Evolutionary conservation across 2,329 filamentous ascomycete species (phyloP), one percentile per base, ranked within the genome.

Genomic region (Verticillium klebahnii): DNA sequence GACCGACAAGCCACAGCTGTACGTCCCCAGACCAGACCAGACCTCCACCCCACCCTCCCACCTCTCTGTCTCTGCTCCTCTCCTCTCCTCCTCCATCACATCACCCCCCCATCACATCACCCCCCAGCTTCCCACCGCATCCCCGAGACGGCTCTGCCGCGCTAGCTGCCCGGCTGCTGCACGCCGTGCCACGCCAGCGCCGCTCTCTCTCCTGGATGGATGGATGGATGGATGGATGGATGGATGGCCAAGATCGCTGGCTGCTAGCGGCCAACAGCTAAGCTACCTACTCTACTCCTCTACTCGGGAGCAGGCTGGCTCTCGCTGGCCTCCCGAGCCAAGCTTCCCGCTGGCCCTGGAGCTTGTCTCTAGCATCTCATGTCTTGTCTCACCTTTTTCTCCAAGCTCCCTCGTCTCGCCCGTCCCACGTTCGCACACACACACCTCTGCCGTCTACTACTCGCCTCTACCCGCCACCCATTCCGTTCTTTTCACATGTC

Each of bases 401-500:
- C 29, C 29, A 50, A 50, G 45, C 45, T 50, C 9, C 45, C 45
- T 9, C 45, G 19, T 50, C n/a, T 50, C 45, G 6, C 19, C n/a
- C 45, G 7, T 23, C 23, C 45, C 45, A 25, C 19, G n/a, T 50
- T 50, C 9, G 45, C 45, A 23, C 45, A 23, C 23, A 23, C 23
- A 50, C 45, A 23, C 45, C 37, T 40, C 29, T 29, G 29, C 29
- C 29, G 29, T 29, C 29, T 37, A 4, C 36, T 37, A 15, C 36
- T 37, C 36, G 4, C 25, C 2, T 8, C 56, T 57, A 29, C 56
- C 56, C 56, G 56, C 57, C 37, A 32, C 57, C 37, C 2, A 25
- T 25, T 25, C n/a, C 37, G 34, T 58, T 58, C 57, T 58, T 36
- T 57, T 57, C 34, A 40, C 56, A 58, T 58, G 34, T 25, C 15